These are phyloP conservation scores for Trichoderma virens DNA, from an alignment of 495 filamentous ascomycete genomes.

Conservation along the genomic window DNA sequence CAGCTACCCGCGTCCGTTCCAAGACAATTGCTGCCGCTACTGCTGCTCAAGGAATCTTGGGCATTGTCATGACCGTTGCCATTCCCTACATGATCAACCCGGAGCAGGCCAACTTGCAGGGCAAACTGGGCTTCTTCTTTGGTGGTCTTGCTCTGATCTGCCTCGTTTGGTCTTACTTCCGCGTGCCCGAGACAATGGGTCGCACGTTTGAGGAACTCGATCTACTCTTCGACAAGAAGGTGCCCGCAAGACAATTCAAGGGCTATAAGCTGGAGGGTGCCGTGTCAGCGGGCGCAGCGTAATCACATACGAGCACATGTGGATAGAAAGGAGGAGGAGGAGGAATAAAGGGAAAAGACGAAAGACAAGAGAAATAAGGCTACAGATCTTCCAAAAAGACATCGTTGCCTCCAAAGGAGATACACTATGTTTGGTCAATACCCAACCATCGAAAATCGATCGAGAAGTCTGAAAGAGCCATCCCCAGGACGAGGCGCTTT, in stretches of 20 bases:
- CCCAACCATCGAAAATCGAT: no score
- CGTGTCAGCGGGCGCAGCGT: neutral
- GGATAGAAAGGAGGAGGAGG: no score
- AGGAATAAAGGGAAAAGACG: no score
- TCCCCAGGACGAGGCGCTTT: no score
- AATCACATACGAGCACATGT: neutral
- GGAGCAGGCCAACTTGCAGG: conserved; percentile 35
- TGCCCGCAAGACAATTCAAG: conserved; percentile 12
- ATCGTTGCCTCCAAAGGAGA: no score
- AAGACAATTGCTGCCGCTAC: conserved; percentile 43
- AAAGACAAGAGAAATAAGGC: no score
- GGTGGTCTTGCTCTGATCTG: conserved; percentile 29
- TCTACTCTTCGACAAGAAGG: conserved; percentile 11
- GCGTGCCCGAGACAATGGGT: conserved; percentile 15
- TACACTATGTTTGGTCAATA: no score
- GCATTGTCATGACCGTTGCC: conserved; percentile 24
- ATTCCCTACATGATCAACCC: conserved; percentile 40
- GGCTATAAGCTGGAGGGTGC: neutral
- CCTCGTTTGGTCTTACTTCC: conserved; percentile 12
- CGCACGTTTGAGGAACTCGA: conserved; percentile 40
- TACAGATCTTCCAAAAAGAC: no score
- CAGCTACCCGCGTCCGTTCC: conserved; percentile 39
- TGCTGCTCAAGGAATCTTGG: conserved; percentile 22
- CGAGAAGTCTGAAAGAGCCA: no score
- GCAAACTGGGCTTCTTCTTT: conserved; percentile 37